Conservation (phyloP, 139 green algal species). For the Volvox africanus region DNA sequence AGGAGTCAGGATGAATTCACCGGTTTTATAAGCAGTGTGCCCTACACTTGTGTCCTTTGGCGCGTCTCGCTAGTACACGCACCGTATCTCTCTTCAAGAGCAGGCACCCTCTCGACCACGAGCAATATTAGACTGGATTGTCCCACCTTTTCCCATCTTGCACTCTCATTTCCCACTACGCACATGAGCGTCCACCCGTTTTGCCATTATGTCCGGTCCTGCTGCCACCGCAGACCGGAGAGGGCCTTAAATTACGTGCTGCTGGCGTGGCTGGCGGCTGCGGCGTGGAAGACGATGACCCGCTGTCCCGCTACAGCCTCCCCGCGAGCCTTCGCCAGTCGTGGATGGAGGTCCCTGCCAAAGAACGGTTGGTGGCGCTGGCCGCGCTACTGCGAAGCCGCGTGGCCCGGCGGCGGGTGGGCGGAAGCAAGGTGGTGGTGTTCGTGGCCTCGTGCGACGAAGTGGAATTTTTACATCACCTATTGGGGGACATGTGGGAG, state of each 20-base stretch:
- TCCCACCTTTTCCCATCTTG: background rate
- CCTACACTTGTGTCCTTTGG: too few species aligned
- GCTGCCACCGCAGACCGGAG: background rate
- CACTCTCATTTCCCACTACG: background rate
- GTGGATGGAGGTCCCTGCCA: slow-evolving; percentile 85
- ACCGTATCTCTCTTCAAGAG: too few species aligned
- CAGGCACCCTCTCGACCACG: too few species aligned
- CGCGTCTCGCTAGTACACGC: too few species aligned
- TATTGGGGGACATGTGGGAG: slow-evolving; percentile 64
- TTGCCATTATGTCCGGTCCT: background rate
- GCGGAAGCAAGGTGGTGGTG: slow-evolving; percentile 84
- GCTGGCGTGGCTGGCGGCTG: background rate
- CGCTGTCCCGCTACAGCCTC: slow-evolving; percentile 71
- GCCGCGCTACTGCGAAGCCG: slow-evolving; percentile 64
- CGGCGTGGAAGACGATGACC: background rate
- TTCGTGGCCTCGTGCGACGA: slow-evolving; percentile 94
- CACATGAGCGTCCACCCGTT: background rate
- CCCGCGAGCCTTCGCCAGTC: slow-evolving; percentile 81
- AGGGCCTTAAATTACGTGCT: background rate
- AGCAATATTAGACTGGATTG: background rate
- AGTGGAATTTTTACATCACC: slow-evolving; percentile 87
- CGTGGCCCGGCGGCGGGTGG: slow-evolving; percentile 23
- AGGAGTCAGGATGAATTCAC: too few species aligned
- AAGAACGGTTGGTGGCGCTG: slow-evolving; percentile 86
- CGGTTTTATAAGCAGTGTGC: too few species aligned